Conservation (phyloP, 768 basidiomycete genomes). For the Paxillus rubicundulus region DNA sequence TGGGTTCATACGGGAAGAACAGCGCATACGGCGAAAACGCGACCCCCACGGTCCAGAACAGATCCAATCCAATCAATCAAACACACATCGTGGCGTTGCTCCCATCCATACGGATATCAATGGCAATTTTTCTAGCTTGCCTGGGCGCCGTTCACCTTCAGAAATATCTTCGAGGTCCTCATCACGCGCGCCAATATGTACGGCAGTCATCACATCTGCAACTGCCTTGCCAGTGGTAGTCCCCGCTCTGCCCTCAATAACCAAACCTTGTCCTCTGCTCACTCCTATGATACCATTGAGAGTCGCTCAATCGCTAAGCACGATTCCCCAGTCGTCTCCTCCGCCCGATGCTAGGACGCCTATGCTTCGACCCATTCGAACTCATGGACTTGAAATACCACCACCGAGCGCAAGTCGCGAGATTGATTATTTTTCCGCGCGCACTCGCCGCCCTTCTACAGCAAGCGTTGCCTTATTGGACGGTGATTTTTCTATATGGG, state of each 20-base stretch:
- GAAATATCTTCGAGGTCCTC: slow-evolving; percentile 27
- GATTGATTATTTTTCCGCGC: slow-evolving; percentile 54
- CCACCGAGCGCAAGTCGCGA: slow-evolving; percentile 29
- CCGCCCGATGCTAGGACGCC: slow-evolving; percentile 27
- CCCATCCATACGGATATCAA: slow-evolving; percentile 26
- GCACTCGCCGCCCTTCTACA: slow-evolving; percentile 45
- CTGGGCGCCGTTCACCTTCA: slow-evolving; percentile 28
- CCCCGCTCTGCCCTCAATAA: slow-evolving; percentile 44
- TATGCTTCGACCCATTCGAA: slow-evolving; percentile 38
- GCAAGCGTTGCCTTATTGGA: slow-evolving; percentile 42
- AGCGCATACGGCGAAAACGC: slow-evolving; percentile 40
- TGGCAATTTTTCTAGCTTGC: slow-evolving; percentile 13
- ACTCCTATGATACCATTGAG: slow-evolving; percentile 58
- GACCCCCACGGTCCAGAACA: slow-evolving; percentile 23
- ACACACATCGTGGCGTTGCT: slow-evolving; percentile 23
- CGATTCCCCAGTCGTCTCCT: slow-evolving; percentile 46
- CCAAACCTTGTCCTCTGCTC: slow-evolving; percentile 53
- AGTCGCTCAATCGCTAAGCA: slow-evolving; percentile 26
- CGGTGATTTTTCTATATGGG: slow-evolving; percentile 49
- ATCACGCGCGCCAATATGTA: slow-evolving; percentile 24
- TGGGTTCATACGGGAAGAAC: slow-evolving; percentile 72
- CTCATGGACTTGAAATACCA: slow-evolving; percentile 43
- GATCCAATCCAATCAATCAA: slow-evolving; percentile 12
- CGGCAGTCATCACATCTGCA: slow-evolving; percentile 57
- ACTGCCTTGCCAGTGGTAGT: slow-evolving; percentile 65